Percentiles rank a stretch among this genome's conserved stretches.
Evolutionary conservation across 1,284 basidiomycete species (phyloP).

Genomic region (Trametes versicolor): DNA sequence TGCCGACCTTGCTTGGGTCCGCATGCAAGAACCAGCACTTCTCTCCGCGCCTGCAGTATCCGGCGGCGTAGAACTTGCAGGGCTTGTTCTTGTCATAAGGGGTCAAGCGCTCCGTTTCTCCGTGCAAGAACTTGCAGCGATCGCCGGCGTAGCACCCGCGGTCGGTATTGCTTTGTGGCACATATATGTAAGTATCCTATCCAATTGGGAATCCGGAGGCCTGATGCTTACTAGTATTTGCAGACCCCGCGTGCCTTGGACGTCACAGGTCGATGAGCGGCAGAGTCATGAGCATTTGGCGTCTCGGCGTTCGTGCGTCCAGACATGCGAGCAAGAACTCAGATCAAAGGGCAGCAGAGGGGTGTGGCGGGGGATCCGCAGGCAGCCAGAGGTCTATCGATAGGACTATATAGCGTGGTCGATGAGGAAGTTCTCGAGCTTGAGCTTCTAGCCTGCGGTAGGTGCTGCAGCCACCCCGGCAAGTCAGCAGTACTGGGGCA

Average conservation of each 20-base stretch:
- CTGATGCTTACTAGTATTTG: slow-evolving; percentile 35
- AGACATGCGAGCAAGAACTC: slow-evolving; percentile 19
- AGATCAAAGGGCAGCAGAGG: not conserved
- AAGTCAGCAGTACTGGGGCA: slow-evolving; percentile 16
- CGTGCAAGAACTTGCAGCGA: slow-evolving; percentile 80
- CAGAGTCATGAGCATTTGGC: not conserved
- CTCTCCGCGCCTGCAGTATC: slow-evolving; percentile 72
- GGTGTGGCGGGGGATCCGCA: not conserved
- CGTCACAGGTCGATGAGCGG: slow-evolving; percentile 59
- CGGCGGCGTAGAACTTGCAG: slow-evolving; percentile 70
- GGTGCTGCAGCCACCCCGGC: slow-evolving; percentile 23
- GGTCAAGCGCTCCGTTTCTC: slow-evolving; percentile 59
- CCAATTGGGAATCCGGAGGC: no score
- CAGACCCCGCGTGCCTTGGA: slow-evolving; percentile 48
- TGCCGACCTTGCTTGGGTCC: slow-evolving; percentile 37
- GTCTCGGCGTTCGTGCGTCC: not conserved
- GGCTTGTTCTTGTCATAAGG: slow-evolving; percentile 75
- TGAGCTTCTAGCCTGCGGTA: slow-evolving; percentile 25
- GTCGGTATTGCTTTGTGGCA: slow-evolving; percentile 45
- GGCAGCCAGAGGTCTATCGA: not conserved
- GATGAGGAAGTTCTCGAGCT: not conserved
- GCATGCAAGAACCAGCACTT: slow-evolving; percentile 78
- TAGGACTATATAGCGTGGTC: slow-evolving; percentile 8
- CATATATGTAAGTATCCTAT: slow-evolving; percentile 5
- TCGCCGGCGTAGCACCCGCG: slow-evolving; percentile 74